A percentile compares a stretch with the other conserved stretches of the same genome.
These are phyloP conservation scores for Verruconis gallopava DNA, from an alignment of 2,329 filamentous ascomycete species.

Conservation along the genomic window DNA sequence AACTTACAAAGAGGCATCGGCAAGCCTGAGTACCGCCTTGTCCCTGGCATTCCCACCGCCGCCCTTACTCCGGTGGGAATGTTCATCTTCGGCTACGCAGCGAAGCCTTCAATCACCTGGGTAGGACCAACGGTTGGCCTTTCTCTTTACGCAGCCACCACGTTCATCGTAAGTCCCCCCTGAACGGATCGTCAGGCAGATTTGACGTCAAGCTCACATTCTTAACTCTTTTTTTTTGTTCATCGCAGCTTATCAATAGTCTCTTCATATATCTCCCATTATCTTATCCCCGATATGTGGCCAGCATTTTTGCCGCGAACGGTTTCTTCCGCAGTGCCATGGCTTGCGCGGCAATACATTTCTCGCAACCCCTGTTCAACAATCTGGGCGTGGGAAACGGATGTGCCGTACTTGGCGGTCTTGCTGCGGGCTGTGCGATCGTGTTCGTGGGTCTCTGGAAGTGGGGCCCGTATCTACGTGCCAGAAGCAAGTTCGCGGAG, in stretches of 20 bases:
- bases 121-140: constrained; percentile 8
- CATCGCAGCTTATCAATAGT: constrained; percentile 3
- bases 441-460: constrained; percentile 5
- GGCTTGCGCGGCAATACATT: constrained; percentile 9
- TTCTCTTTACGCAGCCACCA: constrained; percentile 2
- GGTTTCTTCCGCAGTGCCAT: constrained; percentile 8
- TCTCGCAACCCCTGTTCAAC: constrained; percentile 8
- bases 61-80: constrained; percentile 7
- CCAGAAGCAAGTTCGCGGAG: constrained; percentile 7
- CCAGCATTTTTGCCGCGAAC: constrained; percentile 4
- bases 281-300: constrained; percentile 5
- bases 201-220: neutral
- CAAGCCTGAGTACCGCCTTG: constrained; percentile 2
- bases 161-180: constrained; percentile 5
- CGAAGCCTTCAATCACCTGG: constrained; percentile 6
- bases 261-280: constrained; percentile 6
- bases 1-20: constrained; percentile 5
- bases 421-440: constrained; percentile 5
- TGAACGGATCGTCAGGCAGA: neutral
- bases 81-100: constrained; percentile 10
- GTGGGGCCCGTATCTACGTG: constrained; percentile 4
- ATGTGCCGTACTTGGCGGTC: constrained; percentile 4
- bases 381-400: constrained; percentile 9
- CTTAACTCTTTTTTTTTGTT: neutral
- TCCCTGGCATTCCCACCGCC: constrained; percentile 7